Conservation (phyloP, 768 basidiomycete species). For the Nevesoporus exiguus region DNA sequence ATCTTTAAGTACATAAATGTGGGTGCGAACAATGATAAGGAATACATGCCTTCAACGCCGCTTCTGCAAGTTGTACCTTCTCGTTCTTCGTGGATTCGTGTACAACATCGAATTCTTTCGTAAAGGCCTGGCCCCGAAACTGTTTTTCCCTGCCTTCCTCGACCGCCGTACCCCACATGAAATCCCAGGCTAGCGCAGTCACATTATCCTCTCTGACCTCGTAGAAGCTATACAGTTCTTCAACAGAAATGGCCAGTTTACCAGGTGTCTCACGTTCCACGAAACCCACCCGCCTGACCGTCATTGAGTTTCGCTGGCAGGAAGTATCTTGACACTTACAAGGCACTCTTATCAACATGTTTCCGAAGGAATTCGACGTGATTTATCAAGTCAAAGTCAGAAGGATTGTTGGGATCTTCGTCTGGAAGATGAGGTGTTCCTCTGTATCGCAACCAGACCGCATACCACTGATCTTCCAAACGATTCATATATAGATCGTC, state of each 20-base stretch:
- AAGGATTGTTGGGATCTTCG: constrained; percentile 58
- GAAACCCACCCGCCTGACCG: constrained; percentile 59
- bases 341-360: constrained; percentile 78
- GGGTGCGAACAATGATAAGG: background rate
- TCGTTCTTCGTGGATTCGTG: constrained; percentile 29
- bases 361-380: constrained; percentile 79
- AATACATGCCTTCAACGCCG: constrained; percentile 60
- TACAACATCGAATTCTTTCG: constrained; percentile 37
- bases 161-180: constrained; percentile 66
- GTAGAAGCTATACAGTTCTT: constrained; percentile 43
- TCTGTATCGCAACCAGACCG: constrained; percentile 69
- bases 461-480: constrained; percentile 79
- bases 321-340: constrained; percentile 53
- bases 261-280: constrained; percentile 40
- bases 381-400: constrained; percentile 75
- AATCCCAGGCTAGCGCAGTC: constrained; percentile 57
- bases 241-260: constrained; percentile 43
- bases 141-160: constrained; percentile 77
- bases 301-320: constrained; percentile 12
- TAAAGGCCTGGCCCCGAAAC: constrained; percentile 55
- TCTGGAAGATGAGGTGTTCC: constrained; percentile 70
- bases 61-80: constrained; percentile 54
- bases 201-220: constrained; percentile 47
- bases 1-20: constrained; percentile 47
- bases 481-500: constrained; percentile 74